A percentile compares a stretch with the other conserved stretches of the same genome.
phyloP scores from a whole-genome alignment of 228 moss, liverwort and hornwort species.

The Sphagnum fallax region DNA sequence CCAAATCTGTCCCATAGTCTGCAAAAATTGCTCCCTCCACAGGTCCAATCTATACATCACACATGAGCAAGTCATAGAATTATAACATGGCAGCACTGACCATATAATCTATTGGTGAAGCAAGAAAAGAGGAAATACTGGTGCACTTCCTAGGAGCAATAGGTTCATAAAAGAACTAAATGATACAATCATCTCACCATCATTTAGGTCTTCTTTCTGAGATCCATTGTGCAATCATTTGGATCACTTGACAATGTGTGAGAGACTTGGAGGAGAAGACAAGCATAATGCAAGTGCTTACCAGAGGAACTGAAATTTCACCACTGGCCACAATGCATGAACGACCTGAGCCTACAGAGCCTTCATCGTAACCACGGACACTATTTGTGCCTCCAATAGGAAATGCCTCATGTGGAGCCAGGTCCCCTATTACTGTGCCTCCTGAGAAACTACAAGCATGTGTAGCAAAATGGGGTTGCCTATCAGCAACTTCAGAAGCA shows the following conservation, averaged over 20 bases:
- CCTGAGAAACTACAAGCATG: slow-evolving; percentile 70
- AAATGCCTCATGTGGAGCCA: slow-evolving; percentile 98
- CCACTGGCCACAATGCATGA: slow-evolving; percentile 93
- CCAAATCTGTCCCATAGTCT: slow-evolving; percentile 95
- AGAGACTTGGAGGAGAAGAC: too few relatives aligned
- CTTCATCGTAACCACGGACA: slow-evolving; percentile 98
- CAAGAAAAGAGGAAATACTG: too few relatives aligned
- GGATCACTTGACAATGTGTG: too few relatives aligned
- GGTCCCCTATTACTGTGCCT: slow-evolving; percentile 91
- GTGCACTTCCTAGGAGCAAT: too few relatives aligned
- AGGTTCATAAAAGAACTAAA: too few relatives aligned
- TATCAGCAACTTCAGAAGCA: not conserved
- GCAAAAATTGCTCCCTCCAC: slow-evolving; percentile 98
- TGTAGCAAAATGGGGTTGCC: not conserved
- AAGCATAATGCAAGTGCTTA: slow-evolving; percentile 16
- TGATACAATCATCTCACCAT: too few relatives aligned
- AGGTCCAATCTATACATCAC: slow-evolving; percentile 66
- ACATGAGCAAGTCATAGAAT: not conserved
- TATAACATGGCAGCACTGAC: too few relatives aligned
- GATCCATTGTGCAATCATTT: too few relatives aligned
- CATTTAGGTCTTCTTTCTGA: too few relatives aligned
- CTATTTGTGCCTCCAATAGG: slow-evolving; percentile 99
- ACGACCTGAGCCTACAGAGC: slow-evolving; percentile 94
- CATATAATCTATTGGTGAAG: too few relatives aligned
- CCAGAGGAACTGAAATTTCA: slow-evolving; percentile 93